These are phyloP conservation scores for Nakazawaea laoshanensis DNA, from an alignment of 805 yeast species.

Conservation along the genomic window DNA sequence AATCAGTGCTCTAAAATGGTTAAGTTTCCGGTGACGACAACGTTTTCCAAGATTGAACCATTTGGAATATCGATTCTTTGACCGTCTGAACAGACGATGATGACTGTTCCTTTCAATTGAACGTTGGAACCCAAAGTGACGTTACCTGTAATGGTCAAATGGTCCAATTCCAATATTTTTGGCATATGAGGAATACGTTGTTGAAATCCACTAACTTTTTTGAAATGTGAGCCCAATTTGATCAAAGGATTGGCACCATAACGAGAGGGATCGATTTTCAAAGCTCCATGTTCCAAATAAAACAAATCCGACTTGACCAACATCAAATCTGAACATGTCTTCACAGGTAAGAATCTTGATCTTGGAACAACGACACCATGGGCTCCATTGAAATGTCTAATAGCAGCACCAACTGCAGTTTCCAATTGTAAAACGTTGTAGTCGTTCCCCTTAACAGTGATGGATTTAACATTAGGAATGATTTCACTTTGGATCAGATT, in stretches of 20 bases:
- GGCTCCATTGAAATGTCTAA: constrained; percentile 88
- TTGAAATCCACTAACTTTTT: constrained; percentile 89
- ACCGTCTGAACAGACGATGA: constrained; percentile 95
- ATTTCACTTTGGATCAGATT: constrained; percentile 84
- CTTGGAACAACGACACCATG: constrained; percentile 99
- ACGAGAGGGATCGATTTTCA: constrained; percentile 75
- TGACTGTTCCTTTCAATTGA: constrained; percentile 92
- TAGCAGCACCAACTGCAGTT: constrained; percentile 99
- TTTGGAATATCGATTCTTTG: constrained; percentile 96
- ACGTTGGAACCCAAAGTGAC: constrained; percentile 86
- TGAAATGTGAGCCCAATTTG: constrained; percentile 93
- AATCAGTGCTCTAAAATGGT: constrained; percentile 85
- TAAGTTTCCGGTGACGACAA: constrained; percentile 93
- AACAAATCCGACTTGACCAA: constrained; percentile 94
- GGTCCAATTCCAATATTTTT: constrained; percentile 91
- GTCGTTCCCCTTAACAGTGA: constrained; percentile 69
- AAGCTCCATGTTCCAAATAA: constrained; percentile 84
- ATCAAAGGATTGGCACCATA: constrained; percentile 91
- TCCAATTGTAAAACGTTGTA: constrained; percentile 88
- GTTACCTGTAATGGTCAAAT: constrained; percentile 95
- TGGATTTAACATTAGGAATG: constrained; percentile 88
- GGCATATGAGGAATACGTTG: constrained; percentile 92
- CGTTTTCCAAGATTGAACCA: constrained; percentile 91
- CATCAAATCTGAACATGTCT: constrained; percentile 91
- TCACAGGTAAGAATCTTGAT: constrained; percentile 95